Evolutionary conservation across 2,329 filamentous ascomycete genomes (phyloP), one percentile per base, ranked within the genome.

Genomic region (Chalaropsis thielavioides): DNA sequence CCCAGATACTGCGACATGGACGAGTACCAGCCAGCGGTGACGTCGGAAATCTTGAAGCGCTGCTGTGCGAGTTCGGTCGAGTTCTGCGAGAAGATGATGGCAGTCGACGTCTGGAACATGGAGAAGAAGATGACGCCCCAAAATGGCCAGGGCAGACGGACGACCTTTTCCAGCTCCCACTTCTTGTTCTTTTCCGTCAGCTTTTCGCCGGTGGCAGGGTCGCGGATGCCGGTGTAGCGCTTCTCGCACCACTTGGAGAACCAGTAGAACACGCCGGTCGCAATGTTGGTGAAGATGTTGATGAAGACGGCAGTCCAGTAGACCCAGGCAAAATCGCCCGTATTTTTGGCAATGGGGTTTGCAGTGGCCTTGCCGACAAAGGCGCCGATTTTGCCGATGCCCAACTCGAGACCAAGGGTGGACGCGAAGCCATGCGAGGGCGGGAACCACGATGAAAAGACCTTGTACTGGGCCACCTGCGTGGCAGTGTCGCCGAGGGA

Each of bases 401-500:
- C 81, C 0, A 86, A 75, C 70, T 86, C 83, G 3, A 86, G 79
- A 0, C 78, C 83, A 0, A 86, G 75, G 0, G 83, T 86, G 0
- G 82, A 83, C 0, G 83, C 83, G 69, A 86, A 86, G 1, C 83
- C 83, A 65, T 81, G 78, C 7, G 77, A 82, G 0, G 83, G 83
- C 0, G 83, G 76, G 67, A 86, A 86, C 83, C 83, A 86, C 0
- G 81, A 83, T 0, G 81, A 83, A 69, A 86, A 86, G 67, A 86
- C 79, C 67, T 85, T 84, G 71, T 85, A 86, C 70, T 85, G 82
- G 0, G 83, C 83, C 38, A 85, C 77, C 68, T 86, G 83, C 0
- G 83, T 86, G 0, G 83, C 81, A 22, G 85, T 83, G 67, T 85
- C 83, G n/a, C 83, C 83, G 0, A 86, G 72, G 0, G 82, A 78